phyloP scores from a whole-genome alignment of 164 flowering plant species.

The Magnolia sinica region DNA sequence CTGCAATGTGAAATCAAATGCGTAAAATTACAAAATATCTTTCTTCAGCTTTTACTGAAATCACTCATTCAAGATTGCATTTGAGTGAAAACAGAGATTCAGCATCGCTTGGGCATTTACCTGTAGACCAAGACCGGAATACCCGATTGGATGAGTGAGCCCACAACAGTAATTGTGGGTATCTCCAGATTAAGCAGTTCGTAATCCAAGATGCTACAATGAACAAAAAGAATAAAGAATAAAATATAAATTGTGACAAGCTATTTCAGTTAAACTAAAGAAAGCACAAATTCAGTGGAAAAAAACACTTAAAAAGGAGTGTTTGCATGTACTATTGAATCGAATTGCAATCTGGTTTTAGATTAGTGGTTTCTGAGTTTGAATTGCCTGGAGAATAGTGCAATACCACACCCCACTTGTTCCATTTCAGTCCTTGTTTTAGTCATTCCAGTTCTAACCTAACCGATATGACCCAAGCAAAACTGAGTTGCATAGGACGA shows the following conservation, averaged over 20 bases:
- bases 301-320: too few relatives aligned
- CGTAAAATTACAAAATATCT: neutral
- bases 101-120: constrained; percentile 6
- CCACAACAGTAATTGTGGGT: constrained; percentile 69
- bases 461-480: too few relatives aligned
- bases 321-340: neutral
- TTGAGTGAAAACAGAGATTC: neutral
- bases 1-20: constrained; percentile 25
- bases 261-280: constrained; percentile 1
- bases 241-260: neutral
- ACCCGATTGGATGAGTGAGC: constrained; percentile 58
- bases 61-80: neutral
- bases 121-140: constrained; percentile 42
- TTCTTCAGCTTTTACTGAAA: neutral
- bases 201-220: constrained; percentile 62
- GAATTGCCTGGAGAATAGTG: too few relatives aligned
- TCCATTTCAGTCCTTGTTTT: too few relatives aligned
- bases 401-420: too few relatives aligned
- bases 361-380: too few relatives aligned
- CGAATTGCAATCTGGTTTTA: neutral
- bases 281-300: neutral
- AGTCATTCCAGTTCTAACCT: too few relatives aligned
- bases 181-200: constrained; percentile 68
- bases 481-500: too few relatives aligned
- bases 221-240: neutral